Conservation (phyloP, 495 filamentous ascomycete species). For the Penicillium diatomitis region DNA sequence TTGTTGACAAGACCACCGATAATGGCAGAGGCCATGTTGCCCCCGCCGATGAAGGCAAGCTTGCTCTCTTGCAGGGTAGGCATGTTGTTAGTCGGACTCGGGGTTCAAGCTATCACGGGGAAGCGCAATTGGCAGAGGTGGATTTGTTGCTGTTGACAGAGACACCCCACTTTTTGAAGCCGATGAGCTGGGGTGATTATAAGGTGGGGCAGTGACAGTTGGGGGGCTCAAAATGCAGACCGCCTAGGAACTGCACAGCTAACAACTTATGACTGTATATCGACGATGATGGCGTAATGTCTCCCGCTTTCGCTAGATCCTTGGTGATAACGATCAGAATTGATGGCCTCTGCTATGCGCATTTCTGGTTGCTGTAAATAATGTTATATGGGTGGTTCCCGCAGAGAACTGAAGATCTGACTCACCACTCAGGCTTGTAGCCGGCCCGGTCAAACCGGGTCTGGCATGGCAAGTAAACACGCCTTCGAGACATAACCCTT, state of each 20-base stretch:
- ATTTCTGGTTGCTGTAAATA: too few relatives aligned
- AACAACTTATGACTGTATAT: too few relatives aligned
- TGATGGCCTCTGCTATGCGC: too few relatives aligned
- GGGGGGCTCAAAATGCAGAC: not conserved
- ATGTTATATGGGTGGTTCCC: too few relatives aligned
- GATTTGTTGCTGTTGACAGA: slow-evolving; percentile 2
- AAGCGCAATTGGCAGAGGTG: not conserved
- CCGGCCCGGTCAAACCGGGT: not conserved
- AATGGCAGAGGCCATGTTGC: slow-evolving; percentile 39
- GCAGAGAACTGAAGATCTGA: not conserved
- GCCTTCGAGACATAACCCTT: not conserved
- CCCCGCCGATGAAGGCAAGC: slow-evolving; percentile 36
- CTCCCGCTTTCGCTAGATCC: not conserved
- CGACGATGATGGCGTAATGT: too few relatives aligned
- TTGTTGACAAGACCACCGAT: slow-evolving; percentile 31
- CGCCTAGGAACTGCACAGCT: not conserved
- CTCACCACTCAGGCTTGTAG: not conserved
- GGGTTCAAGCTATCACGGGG: not conserved
- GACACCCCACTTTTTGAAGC: slow-evolving; percentile 7
- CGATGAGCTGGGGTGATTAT: too few relatives aligned
- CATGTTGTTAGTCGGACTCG: slow-evolving; percentile 10
- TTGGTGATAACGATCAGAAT: too few relatives aligned
- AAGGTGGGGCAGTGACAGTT: too few relatives aligned
- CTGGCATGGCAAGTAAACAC: not conserved
- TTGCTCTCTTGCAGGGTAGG: slow-evolving; percentile 30